Percentiles rank a stretch among this genome's conserved stretches.
Conservation (phyloP, 176 grass and related monocot genomes). For the Luzula sylvatica region DNA sequence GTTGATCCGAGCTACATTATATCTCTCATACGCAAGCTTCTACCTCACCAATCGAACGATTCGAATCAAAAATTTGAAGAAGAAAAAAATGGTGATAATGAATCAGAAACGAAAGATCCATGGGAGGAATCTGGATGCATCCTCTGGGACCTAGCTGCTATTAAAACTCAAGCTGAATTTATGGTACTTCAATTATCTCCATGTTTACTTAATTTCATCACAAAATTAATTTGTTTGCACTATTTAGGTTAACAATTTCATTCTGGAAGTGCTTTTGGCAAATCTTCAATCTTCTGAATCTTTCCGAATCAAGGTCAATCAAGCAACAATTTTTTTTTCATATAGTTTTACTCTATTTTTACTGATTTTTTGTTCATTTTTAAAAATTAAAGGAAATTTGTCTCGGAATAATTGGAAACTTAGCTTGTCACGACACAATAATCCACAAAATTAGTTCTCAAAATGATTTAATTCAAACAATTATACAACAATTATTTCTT, state of each 20-base stretch:
- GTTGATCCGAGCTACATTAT: slow-evolving; percentile 94
- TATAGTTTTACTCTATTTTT: slow-evolving; percentile 3
- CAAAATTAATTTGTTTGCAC: slow-evolving; percentile 19
- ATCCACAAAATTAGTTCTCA: slow-evolving; percentile 41
- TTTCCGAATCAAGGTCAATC: slow-evolving; percentile 51
- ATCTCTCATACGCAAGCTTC: slow-evolving; percentile 64
- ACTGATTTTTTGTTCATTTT: slow-evolving; percentile 17
- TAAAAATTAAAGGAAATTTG: slow-evolving; percentile 68
- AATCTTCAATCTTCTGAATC: slow-evolving; percentile 56
- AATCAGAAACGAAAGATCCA: slow-evolving; percentile 37
- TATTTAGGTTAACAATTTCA: slow-evolving; percentile 64
- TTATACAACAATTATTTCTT: slow-evolving; percentile 62
- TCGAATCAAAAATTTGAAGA: slow-evolving; percentile 22
- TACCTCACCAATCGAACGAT: slow-evolving; percentile 42
- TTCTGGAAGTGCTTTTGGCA: slow-evolving; percentile 82
- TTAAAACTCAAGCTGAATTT: slow-evolving; percentile 72
- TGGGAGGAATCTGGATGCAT: slow-evolving; percentile 82
- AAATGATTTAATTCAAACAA: slow-evolving; percentile 55
- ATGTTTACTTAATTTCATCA: slow-evolving; percentile 10
- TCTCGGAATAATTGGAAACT: slow-evolving; percentile 86
- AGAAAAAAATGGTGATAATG: slow-evolving; percentile 24
- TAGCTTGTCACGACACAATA: slow-evolving; percentile 73
- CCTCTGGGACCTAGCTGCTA: slow-evolving; percentile 77
- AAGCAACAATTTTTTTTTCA: neutral
- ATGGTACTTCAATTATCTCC: slow-evolving; percentile 39